Percentiles rank a stretch among this genome's conserved stretches.
phyloP scores from a whole-genome alignment of 2,329 filamentous ascomycete genomes.

The Thermoascus crustaceus region DNA sequence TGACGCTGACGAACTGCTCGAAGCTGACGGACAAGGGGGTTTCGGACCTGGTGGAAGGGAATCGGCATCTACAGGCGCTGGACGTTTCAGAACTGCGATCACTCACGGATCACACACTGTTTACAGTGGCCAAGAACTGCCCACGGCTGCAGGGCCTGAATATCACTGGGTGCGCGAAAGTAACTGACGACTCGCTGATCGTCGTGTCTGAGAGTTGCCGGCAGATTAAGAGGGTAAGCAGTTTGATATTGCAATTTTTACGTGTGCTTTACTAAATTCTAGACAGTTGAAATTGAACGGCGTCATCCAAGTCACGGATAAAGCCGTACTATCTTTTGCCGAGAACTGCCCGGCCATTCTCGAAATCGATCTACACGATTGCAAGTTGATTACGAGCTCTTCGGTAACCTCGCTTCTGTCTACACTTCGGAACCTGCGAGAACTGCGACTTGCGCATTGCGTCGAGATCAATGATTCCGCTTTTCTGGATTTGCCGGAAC shows the following conservation, averaged over 20 bases:
- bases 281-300: conserved; percentile 86
- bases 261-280: conserved; percentile 15
- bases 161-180: conserved; percentile 73
- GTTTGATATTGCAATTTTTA: conserved; percentile 8
- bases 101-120: conserved; percentile 74
- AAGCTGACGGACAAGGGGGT: conserved; percentile 78
- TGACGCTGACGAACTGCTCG: conserved; percentile 86
- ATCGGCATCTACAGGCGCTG: conserved; percentile 72
- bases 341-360: conserved; percentile 84
- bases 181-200: conserved; percentile 80
- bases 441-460: conserved; percentile 80
- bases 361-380: conserved; percentile 90
- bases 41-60: conserved; percentile 68
- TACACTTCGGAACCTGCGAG: conserved; percentile 74
- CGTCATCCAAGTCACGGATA: conserved; percentile 75
- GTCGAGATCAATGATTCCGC: conserved; percentile 77
- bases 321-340: conserved; percentile 76
- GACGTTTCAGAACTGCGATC: conserved; percentile 77
- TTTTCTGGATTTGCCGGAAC: conserved; percentile 67
- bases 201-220: conserved; percentile 72
- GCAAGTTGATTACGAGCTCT: conserved; percentile 69
- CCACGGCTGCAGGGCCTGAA: conserved; percentile 83
- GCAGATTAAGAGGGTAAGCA: conserved; percentile 74
- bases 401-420: conserved; percentile 74
- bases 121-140: conserved; percentile 72